These are phyloP conservation scores for Trichoderma sp. DNA, from an alignment of 2,329 filamentous ascomycete genomes.

Conservation along the genomic window DNA sequence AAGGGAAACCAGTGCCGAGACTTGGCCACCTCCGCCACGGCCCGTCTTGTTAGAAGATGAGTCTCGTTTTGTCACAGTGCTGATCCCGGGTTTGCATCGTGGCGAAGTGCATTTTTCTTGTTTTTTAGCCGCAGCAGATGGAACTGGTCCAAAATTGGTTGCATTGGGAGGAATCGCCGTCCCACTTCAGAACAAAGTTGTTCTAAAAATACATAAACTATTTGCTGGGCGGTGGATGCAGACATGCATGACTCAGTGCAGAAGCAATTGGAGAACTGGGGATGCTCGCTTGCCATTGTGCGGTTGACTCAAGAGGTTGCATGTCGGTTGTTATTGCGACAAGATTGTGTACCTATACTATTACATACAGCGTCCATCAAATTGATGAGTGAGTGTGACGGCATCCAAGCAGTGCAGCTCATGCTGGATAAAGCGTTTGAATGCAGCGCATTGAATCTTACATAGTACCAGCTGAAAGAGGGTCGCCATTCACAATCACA, in stretches of 20 bases:
- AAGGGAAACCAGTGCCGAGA: background rate
- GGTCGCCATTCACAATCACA: background rate
- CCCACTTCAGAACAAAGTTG: background rate
- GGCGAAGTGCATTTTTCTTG: background rate
- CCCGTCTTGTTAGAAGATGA: background rate
- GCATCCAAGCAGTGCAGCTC: background rate
- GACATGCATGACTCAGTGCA: background rate
- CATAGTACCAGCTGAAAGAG: background rate
- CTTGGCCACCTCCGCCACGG: background rate
- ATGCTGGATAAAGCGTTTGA: background rate
- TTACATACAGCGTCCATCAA: background rate
- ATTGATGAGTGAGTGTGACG: background rate
- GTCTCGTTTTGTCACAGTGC: background rate
- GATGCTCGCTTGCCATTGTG: background rate
- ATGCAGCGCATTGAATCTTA: background rate
- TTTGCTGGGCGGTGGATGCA: background rate
- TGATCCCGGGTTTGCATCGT: conserved; percentile 1
- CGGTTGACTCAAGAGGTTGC: background rate
- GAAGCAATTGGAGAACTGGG: background rate
- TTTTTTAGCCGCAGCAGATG: conserved; percentile 10
- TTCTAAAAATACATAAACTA: conserved; percentile 11
- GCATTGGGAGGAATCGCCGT: background rate
- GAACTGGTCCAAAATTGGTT: background rate
- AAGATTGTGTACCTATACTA: background rate
- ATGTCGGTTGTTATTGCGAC: background rate